Evolutionary conservation across 2,329 filamentous ascomycete species (phyloP), one percentile per base, ranked within the genome.

Genomic region (Trichoderma simmonsii): DNA sequence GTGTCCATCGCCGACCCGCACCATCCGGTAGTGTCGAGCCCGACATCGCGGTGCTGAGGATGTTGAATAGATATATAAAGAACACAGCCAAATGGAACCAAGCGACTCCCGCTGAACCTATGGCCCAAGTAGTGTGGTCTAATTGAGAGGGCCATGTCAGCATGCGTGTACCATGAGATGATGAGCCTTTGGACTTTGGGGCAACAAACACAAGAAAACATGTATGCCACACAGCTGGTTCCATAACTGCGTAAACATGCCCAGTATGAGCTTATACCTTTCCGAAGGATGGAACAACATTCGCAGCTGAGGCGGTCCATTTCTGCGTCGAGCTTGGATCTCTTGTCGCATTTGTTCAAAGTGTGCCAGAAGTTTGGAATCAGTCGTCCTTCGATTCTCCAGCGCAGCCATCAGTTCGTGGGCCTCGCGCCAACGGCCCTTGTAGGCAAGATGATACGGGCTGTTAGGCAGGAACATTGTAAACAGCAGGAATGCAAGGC

Each of bases 391-490:
- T 89, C 89, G 0, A 81, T 79, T 5, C 86, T 89, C 75, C 1
- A 92, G 82, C 26, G 82, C 77, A 0, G 88, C 89, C 21, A 92
- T 84, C 56, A 88, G 86, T 26, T 83, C 77, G 56, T 89, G 83
- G 0, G 89, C 88, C 77, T 93, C 87, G 32, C 92, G 90, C 85
- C 90, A 91, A 1, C 89, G 86, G 73, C 91, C 91, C 75, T 91
- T 86, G 18, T 86, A 86, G 6, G 92, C 91, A 6, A 93, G 83
- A 91, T 91, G 93, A 68, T 92, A 86, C 0, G 92, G 92, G 64
- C 85, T 91, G 75, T 87, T 87, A 0, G 88, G 89, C 75, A 91
- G 86, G 80, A 90, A 90, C 77, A 89, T 85, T 51, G 43, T 21
- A 24, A 90, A 82, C 1, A 88, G 88, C 30, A 85, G 76, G 61